Percentiles rank a stretch among this genome's conserved stretches.
phyloP scores from a whole-genome alignment of 805 yeast genomes.

The Alloascoidea africana region DNA sequence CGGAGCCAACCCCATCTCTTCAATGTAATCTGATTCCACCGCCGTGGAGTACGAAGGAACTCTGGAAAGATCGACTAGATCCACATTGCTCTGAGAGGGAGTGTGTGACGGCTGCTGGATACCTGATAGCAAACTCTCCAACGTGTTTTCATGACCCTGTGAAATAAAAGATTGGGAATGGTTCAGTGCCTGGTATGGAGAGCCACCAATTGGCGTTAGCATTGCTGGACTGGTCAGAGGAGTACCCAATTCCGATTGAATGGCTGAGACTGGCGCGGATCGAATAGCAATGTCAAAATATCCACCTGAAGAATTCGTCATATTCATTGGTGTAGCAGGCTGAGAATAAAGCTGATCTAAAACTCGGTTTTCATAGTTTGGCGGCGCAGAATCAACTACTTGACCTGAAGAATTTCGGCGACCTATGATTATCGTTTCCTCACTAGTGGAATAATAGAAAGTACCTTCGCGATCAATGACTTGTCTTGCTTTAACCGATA shows the following conservation, averaged over 20 bases:
- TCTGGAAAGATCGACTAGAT: slow-evolving; percentile 23
- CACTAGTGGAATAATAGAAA: background rate
- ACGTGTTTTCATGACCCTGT: too few relatives aligned
- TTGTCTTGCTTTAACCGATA: slow-evolving; percentile 36
- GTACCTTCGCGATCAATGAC: slow-evolving; percentile 2
- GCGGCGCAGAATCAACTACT: slow-evolving; percentile 44
- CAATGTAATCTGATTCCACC: slow-evolving; percentile 30
- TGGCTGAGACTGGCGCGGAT: background rate
- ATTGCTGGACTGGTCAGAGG: slow-evolving; percentile 9
- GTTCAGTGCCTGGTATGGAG: too few relatives aligned
- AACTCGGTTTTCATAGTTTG: slow-evolving; percentile 57
- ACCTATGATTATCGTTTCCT: background rate
- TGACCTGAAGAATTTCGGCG: background rate
- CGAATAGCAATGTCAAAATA: background rate
- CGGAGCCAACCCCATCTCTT: slow-evolving; percentile 51
- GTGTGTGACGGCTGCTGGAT: background rate
- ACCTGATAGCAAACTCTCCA: background rate
- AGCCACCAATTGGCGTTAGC: too few relatives aligned
- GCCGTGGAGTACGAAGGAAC: slow-evolving; percentile 68
- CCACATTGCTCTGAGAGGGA: background rate
- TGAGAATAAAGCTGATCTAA: slow-evolving; percentile 59
- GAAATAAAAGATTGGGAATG: too few relatives aligned
- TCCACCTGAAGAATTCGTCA: background rate
- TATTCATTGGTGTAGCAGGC: slow-evolving; percentile 16
- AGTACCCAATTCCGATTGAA: background rate